Evolutionary conservation across 805 yeast species (phyloP).

Genomic region (Monosporozyma yasuniensis): DNA sequence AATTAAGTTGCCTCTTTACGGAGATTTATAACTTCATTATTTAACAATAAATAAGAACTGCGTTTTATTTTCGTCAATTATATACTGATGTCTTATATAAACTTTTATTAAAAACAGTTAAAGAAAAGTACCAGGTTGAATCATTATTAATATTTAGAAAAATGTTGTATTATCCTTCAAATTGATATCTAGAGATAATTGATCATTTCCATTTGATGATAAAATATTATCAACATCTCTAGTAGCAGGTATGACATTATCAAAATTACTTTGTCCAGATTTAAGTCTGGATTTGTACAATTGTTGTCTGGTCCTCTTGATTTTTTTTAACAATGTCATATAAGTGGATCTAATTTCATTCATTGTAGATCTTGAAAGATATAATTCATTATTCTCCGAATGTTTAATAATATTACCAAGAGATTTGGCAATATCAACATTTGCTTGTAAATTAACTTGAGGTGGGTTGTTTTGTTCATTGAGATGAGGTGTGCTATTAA

Average conservation of each 20-base stretch:
- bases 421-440: constrained; percentile 27
- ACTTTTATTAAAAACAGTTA: too few relatives aligned
- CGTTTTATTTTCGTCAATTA: not conserved
- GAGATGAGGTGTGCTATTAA: not conserved
- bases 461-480: not conserved
- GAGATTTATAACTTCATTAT: too few relatives aligned
- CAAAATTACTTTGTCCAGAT: constrained; percentile 11
- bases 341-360: constrained; percentile 23
- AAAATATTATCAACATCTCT: not conserved
- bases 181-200: not conserved
- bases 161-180: not conserved
- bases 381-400: constrained; percentile 23
- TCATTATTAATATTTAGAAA: not conserved
- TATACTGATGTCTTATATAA: not conserved
- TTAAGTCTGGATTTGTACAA: constrained; percentile 7
- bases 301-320: constrained; percentile 16
- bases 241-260: constrained; percentile 6
- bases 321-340: constrained; percentile 17
- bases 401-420: constrained; percentile 25
- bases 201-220: not conserved
- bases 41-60: not conserved
- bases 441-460: constrained; percentile 13
- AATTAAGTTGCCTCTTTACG: too few relatives aligned
- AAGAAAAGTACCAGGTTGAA: not conserved
- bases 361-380: constrained; percentile 21